Base-by-base conservation (phyloP, 2,329 filamentous ascomycete genomes). In the Berkeleyomyces rouxiae region DNA sequence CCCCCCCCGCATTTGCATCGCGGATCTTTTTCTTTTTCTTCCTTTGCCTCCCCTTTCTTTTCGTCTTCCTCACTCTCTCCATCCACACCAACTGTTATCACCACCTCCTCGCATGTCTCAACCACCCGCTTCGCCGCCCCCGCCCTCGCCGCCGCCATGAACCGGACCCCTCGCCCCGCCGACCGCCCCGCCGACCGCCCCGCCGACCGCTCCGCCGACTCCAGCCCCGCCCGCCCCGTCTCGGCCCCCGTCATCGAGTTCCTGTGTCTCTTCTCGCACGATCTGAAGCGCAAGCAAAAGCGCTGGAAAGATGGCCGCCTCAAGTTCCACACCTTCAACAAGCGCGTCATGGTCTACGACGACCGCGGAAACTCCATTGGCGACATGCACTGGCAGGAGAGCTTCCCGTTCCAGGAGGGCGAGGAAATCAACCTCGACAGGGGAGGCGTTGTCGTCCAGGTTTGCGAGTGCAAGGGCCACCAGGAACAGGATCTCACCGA, bases 231-330 rank as follows among this genome's bases (percentile, higher is more conserved):
- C 60, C 59, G 59, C 33, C 81, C 84, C 68, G 84, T 82, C 68
- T 86, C 84, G 23, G 89, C 90, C 1, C 78, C 82, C 0, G 90
- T 96, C 46, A 77, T 87, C 70, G 90, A 95, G 70, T 95, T 86
- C 72, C 80, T 82, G 66, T 96, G 91, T 71, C 83, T 96, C 3
- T 96, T 88, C 73, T 95, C 90, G 1, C 83, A 88, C 70, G 91
- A 96, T 70, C 72, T 95, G 49, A 83, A 84, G 60, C 84, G 88
- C 63, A 96, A 96, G 74, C 85, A 89, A 68, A 96, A 96, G 72
- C 79, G 88, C 65, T 96, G 91, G 91, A 89, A 95, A 69, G 91
- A 96, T 84, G 91, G 92, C 43, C 84, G 84, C 60, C 81, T 96
- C 65, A 87, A 86, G 67, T 95, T 86, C 67, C 91, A 96, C 70